These are phyloP conservation scores for Wickerhamomyces rabaulensis DNA, from an alignment of 805 yeast species.

Conservation along the genomic window DNA sequence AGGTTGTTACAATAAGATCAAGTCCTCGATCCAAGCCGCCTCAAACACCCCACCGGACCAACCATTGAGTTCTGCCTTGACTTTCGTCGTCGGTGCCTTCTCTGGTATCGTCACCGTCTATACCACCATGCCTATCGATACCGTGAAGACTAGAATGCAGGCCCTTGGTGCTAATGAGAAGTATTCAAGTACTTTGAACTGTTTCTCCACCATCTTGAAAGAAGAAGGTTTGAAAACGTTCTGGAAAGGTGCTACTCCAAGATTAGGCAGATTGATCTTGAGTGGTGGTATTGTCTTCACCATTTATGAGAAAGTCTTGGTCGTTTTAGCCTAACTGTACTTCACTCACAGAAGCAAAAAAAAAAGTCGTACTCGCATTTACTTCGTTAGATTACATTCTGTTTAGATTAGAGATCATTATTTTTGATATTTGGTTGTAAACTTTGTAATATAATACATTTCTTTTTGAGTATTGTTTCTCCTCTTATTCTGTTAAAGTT, in stretches of 20 bases:
- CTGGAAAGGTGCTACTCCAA: constrained; percentile 98
- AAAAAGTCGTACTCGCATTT: neutral
- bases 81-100: constrained; percentile 85
- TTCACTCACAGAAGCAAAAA: too few species aligned
- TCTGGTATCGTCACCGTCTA: constrained; percentile 89
- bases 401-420: neutral
- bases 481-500: too few species aligned
- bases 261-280: constrained; percentile 84
- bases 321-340: constrained; percentile 17
- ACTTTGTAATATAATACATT: neutral
- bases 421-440: neutral
- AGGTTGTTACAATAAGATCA: constrained; percentile 88
- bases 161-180: constrained; percentile 69
- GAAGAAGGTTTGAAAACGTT: constrained; percentile 88
- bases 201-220: constrained; percentile 72
- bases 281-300: constrained; percentile 98
- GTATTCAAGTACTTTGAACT: constrained; percentile 73
- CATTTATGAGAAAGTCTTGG: constrained; percentile 85
- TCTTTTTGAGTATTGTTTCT: neutral
- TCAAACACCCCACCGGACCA: constrained; percentile 60
- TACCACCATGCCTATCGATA: constrained; percentile 92
- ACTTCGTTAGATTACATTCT: neutral
- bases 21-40: constrained; percentile 68
- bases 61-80: constrained; percentile 72
- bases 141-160: constrained; percentile 97